These are phyloP conservation scores for Rhododendron ferrugineum DNA, from an alignment of 148 eudicot genomes.

Conservation along the genomic window DNA sequence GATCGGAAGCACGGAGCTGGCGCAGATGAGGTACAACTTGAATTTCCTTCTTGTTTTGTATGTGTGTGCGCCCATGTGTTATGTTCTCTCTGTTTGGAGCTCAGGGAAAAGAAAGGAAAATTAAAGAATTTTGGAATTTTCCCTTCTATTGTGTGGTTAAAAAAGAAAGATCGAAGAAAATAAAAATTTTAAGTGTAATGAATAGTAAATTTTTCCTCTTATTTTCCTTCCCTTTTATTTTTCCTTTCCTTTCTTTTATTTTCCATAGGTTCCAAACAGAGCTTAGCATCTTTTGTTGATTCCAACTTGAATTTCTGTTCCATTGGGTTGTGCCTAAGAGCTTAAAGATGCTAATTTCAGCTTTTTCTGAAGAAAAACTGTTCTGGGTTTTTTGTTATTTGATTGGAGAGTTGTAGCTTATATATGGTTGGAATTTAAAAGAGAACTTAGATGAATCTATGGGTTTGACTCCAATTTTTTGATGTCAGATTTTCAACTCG, in stretches of 20 bases:
- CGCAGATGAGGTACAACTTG: too few species aligned
- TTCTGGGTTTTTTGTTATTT: slow-evolving; percentile 4
- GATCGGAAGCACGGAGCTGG: too few species aligned
- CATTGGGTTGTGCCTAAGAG: neutral
- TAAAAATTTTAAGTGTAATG: too few species aligned
- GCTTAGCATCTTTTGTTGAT: neutral
- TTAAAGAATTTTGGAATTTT: too few species aligned
- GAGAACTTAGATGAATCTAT: neutral
- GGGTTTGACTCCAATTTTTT: neutral
- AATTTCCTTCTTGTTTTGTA: neutral
- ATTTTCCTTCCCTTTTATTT: too few species aligned
- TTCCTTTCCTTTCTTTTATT: too few species aligned
- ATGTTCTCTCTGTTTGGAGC: too few species aligned
- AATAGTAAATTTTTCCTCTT: too few species aligned
- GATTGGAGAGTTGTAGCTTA: neutral
- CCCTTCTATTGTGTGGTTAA: too few species aligned
- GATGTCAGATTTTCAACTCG: neutral
- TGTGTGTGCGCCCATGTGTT: neutral
- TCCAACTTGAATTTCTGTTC: neutral
- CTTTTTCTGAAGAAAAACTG: neutral
- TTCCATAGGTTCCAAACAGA: too few species aligned
- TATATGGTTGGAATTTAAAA: neutral
- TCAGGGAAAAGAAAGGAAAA: too few species aligned
- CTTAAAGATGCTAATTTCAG: neutral
- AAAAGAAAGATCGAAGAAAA: too few species aligned